A percentile compares a stretch with the other conserved stretches of the same genome.
Evolutionary conservation across 164 flowering plant species (phyloP).

Genomic region (Euptelea pleiosperma): DNA sequence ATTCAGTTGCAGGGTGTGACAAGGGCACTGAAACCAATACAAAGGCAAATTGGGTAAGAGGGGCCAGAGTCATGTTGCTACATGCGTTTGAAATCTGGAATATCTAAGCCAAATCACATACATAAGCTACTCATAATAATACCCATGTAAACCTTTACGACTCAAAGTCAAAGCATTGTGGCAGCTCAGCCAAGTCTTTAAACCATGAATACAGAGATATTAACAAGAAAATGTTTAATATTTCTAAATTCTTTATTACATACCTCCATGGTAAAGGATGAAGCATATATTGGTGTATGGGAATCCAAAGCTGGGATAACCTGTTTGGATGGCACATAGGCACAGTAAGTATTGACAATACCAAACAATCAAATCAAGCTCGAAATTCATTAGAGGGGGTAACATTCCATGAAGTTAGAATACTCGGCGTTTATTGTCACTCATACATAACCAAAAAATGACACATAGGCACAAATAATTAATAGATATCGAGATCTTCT

Average conservation of each 20-base stretch:
- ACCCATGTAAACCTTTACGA: too few species aligned
- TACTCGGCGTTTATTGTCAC: background rate
- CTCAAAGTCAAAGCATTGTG: too few species aligned
- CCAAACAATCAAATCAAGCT: background rate
- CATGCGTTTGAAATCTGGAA: background rate
- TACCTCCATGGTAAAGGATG: slow-evolving; percentile 99
- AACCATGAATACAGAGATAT: too few species aligned
- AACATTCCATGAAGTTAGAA: background rate
- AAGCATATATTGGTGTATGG: slow-evolving; percentile 88
- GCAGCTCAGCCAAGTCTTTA: too few species aligned
- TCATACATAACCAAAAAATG: background rate
- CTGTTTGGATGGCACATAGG: slow-evolving; percentile 47
- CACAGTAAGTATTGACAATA: background rate
- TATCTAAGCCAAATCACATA: too few species aligned
- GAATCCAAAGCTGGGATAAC: slow-evolving; percentile 94
- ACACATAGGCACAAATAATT: background rate
- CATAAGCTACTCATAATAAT: too few species aligned
- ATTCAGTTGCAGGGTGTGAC: too few species aligned
- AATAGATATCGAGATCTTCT: background rate
- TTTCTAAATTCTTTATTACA: slow-evolving; percentile 9
- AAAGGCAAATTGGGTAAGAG: background rate
- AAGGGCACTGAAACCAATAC: background rate
- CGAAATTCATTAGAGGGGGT: too few species aligned
- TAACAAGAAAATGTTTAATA: too few species aligned
- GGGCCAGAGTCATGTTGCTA: too few species aligned